Evolutionary conservation across 2,329 filamentous ascomycete genomes (phyloP), one percentile per base, ranked within the genome.

Genomic region (Fusarium drepaniforme): DNA sequence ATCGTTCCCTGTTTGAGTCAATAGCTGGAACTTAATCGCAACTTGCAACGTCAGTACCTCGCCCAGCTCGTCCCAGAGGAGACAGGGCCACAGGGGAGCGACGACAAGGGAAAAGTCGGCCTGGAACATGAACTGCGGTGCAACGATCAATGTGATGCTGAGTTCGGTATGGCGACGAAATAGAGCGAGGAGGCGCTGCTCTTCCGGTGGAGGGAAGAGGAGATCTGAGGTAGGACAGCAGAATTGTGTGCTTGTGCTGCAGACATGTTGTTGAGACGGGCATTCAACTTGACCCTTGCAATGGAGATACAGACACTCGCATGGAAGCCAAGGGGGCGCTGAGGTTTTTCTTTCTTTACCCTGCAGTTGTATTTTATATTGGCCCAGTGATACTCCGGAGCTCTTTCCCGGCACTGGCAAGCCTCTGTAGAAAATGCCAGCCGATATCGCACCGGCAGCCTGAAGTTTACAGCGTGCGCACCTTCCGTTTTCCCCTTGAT

Each of bases 81-180:
- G 72, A 56, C 33, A 64, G 53, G 30, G 53, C 33, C 49, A 57
- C 35, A 53, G 56, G 49, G 40, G 61, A 70, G 51, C 58, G 56
- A 67, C 58, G 51, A 44, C 61, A 35, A 61, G 37, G 66, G 18
- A 63, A 64, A 38, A 67, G 64, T 67, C 33, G 60, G 46, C 67
- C 63, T 72, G 66, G 69, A 75, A 77, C 74, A 75, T 70, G 62
- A 40, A 30, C 67, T 70, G 77, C 64, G 33, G 77, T 79, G 71
- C 62, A 66, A 79, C 77, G 8, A 46, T 37, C 57, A 64, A 64
- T 25, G 51, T 16, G 33, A 60, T 64, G 18, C 11, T 37, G 33
- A 61, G 33, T 63, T 28, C 40, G 57, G 63, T 30, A 51, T 40
- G 15, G 38, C 33, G 28, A 28, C 35, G 57, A 18, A 63, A 25